phyloP scores from a whole-genome alignment of 1,284 basidiomycete genomes.

The Leccinum subrobustum region DNA sequence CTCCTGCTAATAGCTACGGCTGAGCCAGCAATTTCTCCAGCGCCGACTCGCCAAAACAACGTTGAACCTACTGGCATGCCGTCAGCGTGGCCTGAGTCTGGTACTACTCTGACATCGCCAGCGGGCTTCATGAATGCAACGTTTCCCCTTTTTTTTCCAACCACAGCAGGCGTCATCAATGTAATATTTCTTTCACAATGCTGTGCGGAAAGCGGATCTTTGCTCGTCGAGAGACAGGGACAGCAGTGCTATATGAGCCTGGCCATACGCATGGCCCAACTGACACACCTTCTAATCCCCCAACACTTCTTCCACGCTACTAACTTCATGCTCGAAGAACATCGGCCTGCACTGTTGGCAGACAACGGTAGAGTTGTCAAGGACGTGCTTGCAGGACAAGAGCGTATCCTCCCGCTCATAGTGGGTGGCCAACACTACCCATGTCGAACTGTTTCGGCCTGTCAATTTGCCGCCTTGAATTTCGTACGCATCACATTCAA shows the following conservation, averaged over 20 bases:
- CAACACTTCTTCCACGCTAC: not conserved
- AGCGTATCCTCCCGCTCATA: constrained; percentile 22
- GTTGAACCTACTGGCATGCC: not conserved
- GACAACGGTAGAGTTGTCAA: constrained; percentile 9
- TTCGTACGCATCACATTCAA: constrained; percentile 36
- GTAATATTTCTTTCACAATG: constrained; percentile 9
- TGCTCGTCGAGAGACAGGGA: constrained; percentile 1
- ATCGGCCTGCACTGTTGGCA: constrained; percentile 11
- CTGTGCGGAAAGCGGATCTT: constrained; percentile 1
- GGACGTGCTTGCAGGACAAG: constrained; percentile 29
- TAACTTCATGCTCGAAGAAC: constrained; percentile 16
- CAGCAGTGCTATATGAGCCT: constrained; percentile 18
- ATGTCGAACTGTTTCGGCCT: constrained; percentile 16
- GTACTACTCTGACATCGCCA: no score
- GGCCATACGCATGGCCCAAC: not conserved
- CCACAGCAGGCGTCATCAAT: not conserved
- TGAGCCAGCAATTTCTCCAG: not conserved
- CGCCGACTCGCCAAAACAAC: not conserved
- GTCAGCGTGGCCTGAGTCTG: no score
- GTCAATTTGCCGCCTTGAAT: constrained; percentile 27
- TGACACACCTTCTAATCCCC: not conserved
- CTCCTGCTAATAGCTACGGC: not conserved
- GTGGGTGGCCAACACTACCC: constrained; percentile 6
- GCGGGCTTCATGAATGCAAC: constrained; percentile 19
- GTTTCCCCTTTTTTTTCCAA: not conserved